phyloP scores from a whole-genome alignment of 1,139 yeast species.

The Suhomyces chickasaworum region DNA sequence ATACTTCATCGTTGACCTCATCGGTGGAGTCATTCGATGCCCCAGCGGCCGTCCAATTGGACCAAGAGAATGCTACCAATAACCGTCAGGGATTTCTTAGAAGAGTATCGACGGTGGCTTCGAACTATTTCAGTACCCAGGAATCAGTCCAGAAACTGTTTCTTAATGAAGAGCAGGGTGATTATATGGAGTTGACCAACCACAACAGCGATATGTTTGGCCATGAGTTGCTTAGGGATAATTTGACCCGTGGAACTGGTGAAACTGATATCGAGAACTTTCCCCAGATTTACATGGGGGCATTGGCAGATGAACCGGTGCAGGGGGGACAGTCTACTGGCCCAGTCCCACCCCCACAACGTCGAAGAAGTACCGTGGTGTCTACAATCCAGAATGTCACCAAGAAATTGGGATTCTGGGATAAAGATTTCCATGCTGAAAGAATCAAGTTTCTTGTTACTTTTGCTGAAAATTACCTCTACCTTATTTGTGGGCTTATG shows the following conservation, averaged over 20 bases:
- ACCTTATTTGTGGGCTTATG: slow-evolving; percentile 27
- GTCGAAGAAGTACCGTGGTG: slow-evolving; percentile 26
- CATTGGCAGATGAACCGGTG: background rate
- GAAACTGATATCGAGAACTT: slow-evolving; percentile 15
- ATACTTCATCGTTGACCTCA: background rate
- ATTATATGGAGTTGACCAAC: background rate
- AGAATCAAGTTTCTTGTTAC: slow-evolving; percentile 24
- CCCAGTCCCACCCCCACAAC: background rate
- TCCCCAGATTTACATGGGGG: slow-evolving; percentile 9
- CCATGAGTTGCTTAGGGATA: slow-evolving; percentile 6
- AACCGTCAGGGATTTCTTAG: slow-evolving; percentile 11
- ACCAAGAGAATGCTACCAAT: slow-evolving; percentile 2
- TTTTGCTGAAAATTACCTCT: slow-evolving; percentile 27
- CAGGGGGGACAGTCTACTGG: background rate
- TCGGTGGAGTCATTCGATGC: slow-evolving; percentile 2
- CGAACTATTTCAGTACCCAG: slow-evolving; percentile 14
- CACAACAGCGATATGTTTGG: slow-evolving; percentile 16
- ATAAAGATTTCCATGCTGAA: slow-evolving; percentile 27
- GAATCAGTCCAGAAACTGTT: background rate
- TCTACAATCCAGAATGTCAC: slow-evolving; percentile 22
- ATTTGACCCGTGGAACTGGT: background rate
- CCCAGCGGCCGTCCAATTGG: slow-evolving; percentile 5
- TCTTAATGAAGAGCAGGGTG: background rate
- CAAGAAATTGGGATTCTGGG: slow-evolving; percentile 33
- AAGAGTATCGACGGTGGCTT: slow-evolving; percentile 19